Conservation (phyloP, 371 early-diverging fungal genomes). For the Lichtheimia ornata region DNA sequence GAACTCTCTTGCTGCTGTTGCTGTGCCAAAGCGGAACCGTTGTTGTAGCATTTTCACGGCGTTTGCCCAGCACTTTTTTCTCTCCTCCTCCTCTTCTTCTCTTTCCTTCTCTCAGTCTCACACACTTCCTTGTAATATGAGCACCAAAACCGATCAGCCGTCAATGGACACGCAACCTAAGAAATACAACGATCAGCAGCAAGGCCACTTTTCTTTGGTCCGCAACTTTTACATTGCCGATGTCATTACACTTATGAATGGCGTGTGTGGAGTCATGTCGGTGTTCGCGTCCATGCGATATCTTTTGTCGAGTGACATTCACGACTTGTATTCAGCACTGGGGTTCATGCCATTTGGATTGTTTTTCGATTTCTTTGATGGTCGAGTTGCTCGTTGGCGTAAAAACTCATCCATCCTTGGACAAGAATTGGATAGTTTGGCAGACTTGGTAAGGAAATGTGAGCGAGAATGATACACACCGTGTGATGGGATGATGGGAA, state of each 20-base stretch:
- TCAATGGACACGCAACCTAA: too few species aligned
- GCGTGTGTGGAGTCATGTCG: slow-evolving; percentile 79
- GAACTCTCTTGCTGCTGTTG: too few species aligned
- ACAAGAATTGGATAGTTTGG: slow-evolving; percentile 80
- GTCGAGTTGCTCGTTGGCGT: slow-evolving; percentile 86
- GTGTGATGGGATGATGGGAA: not conserved
- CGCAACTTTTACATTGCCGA: slow-evolving; percentile 84
- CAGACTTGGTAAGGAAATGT: slow-evolving; percentile 86
- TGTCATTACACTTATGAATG: slow-evolving; percentile 84
- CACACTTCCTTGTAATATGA: too few species aligned
- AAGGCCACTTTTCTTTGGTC: not conserved
- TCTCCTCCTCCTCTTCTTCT: too few species aligned
- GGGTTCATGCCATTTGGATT: slow-evolving; percentile 77
- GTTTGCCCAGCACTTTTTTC: too few species aligned
- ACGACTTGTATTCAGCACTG: slow-evolving; percentile 68
- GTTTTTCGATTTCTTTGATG: slow-evolving; percentile 84
- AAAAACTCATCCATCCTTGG: slow-evolving; percentile 75
- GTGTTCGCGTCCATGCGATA: slow-evolving; percentile 82
- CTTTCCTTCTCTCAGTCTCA: too few species aligned
- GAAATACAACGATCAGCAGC: too few species aligned
- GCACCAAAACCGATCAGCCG: too few species aligned
- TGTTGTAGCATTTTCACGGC: too few species aligned
- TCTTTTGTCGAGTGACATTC: slow-evolving; percentile 63
- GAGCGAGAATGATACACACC: too few species aligned
- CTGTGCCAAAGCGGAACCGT: too few species aligned